Evolutionary conservation across 768 basidiomycete species (phyloP).

Genomic region (Ramaria sp.): DNA sequence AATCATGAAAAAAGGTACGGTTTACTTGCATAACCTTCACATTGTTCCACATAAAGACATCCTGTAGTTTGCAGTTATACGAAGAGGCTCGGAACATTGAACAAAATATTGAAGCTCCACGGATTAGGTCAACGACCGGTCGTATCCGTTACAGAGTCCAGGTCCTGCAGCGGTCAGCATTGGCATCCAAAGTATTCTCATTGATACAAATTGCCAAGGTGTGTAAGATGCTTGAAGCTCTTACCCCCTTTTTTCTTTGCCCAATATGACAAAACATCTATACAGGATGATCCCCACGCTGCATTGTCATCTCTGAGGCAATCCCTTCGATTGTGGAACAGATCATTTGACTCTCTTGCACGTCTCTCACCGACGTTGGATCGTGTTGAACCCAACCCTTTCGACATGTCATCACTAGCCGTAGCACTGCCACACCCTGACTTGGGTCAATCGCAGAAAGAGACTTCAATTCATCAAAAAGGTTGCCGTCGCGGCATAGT

Average conservation of each 20-base stretch:
- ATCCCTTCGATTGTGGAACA: conserved; percentile 69
- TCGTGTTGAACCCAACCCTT: conserved; percentile 39
- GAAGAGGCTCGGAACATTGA: not conserved
- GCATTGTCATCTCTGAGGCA: conserved; percentile 53
- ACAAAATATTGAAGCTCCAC: not conserved
- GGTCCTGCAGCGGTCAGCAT: conserved; percentile 55
- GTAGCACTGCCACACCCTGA: conserved; percentile 29
- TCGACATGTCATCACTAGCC: conserved; percentile 36
- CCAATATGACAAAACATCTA: not conserved
- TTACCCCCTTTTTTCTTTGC: not conserved
- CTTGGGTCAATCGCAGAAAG: conserved; percentile 11
- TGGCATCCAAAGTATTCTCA: conserved; percentile 61
- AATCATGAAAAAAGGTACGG: conserved; percentile 49
- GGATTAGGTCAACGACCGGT: conserved; percentile 32
- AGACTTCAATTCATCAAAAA: conserved; percentile 18
- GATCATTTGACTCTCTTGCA: conserved; percentile 57
- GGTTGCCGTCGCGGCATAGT: conserved; percentile 22
- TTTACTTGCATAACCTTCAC: conserved; percentile 14
- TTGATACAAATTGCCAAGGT: conserved; percentile 62
- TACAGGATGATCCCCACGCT: conserved; percentile 50
- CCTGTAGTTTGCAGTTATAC: conserved; percentile 20
- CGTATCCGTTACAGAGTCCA: conserved; percentile 50
- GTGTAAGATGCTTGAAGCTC: too few relatives aligned
- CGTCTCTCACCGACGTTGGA: conserved; percentile 35
- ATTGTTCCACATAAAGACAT: conserved; percentile 16